These are phyloP conservation scores for Ceratonia siliqua DNA, from an alignment of 306 rosid genomes.

Conservation along the genomic window DNA sequence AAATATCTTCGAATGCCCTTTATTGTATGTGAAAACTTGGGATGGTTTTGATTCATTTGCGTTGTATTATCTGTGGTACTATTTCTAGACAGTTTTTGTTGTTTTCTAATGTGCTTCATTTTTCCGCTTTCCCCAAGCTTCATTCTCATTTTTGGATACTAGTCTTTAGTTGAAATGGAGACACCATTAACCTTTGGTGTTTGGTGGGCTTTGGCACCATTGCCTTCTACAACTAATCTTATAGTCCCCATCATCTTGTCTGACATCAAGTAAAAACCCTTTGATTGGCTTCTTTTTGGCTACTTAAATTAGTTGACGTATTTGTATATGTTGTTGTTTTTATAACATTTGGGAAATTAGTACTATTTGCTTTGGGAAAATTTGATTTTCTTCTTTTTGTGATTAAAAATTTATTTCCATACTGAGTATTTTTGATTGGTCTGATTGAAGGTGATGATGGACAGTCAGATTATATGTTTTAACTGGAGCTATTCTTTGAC, in stretches of 20 bases:
- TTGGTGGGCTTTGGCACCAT: background rate
- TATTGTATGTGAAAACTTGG: background rate
- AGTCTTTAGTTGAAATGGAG: background rate
- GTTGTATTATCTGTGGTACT: background rate
- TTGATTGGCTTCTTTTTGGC: background rate
- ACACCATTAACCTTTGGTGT: background rate
- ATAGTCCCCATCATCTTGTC: background rate
- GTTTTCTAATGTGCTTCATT: background rate
- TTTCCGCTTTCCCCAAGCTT: background rate
- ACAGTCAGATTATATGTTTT: slow-evolving; percentile 46
- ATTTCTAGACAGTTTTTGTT: background rate
- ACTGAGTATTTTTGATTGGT: background rate
- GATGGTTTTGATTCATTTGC: background rate
- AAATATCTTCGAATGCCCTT: background rate
- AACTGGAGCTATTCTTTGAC: slow-evolving; percentile 40
- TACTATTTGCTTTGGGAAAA: background rate
- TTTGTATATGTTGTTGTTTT: background rate
- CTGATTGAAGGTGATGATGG: slow-evolving; percentile 55
- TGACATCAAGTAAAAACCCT: background rate
- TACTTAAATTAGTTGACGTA: background rate
- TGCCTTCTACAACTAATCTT: background rate
- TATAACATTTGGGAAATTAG: background rate
- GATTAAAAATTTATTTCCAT: background rate
- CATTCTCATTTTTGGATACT: background rate
- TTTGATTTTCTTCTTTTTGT: background rate